These are phyloP conservation scores for Leccinum huronense DNA, from an alignment of 1,284 basidiomycete genomes.

Conservation along the genomic window DNA sequence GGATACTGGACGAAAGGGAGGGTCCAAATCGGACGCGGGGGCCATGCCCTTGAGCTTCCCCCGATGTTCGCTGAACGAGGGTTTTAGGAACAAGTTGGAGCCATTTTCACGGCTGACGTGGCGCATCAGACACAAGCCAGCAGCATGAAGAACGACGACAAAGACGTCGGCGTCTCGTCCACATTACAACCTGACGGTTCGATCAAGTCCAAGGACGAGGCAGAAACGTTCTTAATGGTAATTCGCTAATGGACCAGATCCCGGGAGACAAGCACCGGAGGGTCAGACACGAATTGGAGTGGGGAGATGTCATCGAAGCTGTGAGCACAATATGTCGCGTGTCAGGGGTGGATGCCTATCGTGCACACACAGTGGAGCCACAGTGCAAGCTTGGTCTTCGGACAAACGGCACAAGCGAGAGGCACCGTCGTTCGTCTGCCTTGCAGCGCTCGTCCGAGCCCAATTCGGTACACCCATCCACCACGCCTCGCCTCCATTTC, in stretches of 20 bases:
- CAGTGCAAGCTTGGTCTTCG: too few species aligned
- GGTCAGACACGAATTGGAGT: slow-evolving; percentile 82
- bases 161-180: slow-evolving; percentile 22
- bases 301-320: slow-evolving; percentile 90
- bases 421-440: too few species aligned
- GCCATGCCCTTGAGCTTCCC: neutral
- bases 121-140: slow-evolving; percentile 3
- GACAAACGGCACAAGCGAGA: too few species aligned
- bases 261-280: slow-evolving; percentile 75
- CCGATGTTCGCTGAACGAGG: neutral
- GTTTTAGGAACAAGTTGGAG: slow-evolving; percentile 69
- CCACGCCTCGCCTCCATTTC: too few species aligned
- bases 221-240: slow-evolving; percentile 18
- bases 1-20: slow-evolving; percentile 86
- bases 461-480: too few species aligned
- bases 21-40: slow-evolving; percentile 79
- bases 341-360: slow-evolving; percentile 84
- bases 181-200: slow-evolving; percentile 17
- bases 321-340: slow-evolving; percentile 84
- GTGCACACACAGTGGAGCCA: slow-evolving; percentile 43
- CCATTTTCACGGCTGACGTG: slow-evolving; percentile 39
- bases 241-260: slow-evolving; percentile 65
- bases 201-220: slow-evolving; percentile 19
- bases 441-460: too few species aligned
- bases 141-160: slow-evolving; percentile 7